These are phyloP conservation scores for Podosphaera fusca DNA, from an alignment of 2,329 filamentous ascomycete genomes.

Conservation along the genomic window DNA sequence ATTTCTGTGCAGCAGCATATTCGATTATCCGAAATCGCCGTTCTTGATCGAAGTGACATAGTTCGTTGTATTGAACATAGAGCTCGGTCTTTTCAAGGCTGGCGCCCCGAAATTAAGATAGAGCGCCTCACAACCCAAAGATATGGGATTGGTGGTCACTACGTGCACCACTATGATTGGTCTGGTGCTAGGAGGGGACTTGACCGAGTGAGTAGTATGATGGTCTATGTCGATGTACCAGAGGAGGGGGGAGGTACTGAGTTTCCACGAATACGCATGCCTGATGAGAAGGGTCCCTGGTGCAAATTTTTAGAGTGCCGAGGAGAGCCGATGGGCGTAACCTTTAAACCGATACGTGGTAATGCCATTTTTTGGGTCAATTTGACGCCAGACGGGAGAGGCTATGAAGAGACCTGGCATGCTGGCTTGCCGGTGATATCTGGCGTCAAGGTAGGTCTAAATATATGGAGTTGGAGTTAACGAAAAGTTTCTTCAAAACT, in stretches of 20 bases:
- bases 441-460: slow-evolving; percentile 35
- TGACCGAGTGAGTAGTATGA: slow-evolving; percentile 31
- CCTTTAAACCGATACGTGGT: slow-evolving; percentile 31
- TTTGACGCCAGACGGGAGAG: slow-evolving; percentile 27
- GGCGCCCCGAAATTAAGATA: slow-evolving; percentile 31
- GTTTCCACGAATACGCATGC: slow-evolving; percentile 27
- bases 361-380: slow-evolving; percentile 43
- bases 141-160: slow-evolving; percentile 36
- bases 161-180: slow-evolving; percentile 37
- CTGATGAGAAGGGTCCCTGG: slow-evolving; percentile 21
- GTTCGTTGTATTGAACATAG: slow-evolving; percentile 36
- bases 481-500: slow-evolving; percentile 1
- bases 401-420: slow-evolving; percentile 36
- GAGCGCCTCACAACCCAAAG: slow-evolving; percentile 37
- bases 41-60: slow-evolving; percentile 22
- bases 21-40: slow-evolving; percentile 27
- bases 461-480: slow-evolving; percentile 36
- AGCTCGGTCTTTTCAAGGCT: slow-evolving; percentile 34
- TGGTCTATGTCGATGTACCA: slow-evolving; percentile 32
- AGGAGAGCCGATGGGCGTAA: slow-evolving; percentile 20
- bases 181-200: slow-evolving; percentile 18
- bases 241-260: slow-evolving; percentile 36
- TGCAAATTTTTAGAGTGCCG: slow-evolving; percentile 33
- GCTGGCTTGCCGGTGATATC: slow-evolving; percentile 31
- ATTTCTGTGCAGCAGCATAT: slow-evolving; percentile 24